Evolutionary conservation across 345 rosid species (phyloP).

Genomic region (Bruguiera gymnorhiza): DNA sequence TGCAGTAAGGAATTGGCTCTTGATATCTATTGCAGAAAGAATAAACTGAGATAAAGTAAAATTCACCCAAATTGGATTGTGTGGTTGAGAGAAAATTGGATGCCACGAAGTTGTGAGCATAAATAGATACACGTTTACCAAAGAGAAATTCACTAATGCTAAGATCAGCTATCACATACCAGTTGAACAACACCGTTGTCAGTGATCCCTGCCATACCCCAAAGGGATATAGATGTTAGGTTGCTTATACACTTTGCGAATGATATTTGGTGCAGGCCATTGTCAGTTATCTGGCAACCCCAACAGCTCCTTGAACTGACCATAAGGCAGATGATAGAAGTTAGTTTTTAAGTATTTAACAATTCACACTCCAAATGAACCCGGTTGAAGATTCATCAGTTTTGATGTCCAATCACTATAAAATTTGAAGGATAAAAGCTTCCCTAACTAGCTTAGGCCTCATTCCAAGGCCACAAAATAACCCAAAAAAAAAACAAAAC

Average conservation of each 20-base stretch:
- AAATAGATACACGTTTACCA: not conserved
- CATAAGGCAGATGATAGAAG: constrained; percentile 10
- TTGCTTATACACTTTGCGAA: constrained; percentile 63
- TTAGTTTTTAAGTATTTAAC: not conserved
- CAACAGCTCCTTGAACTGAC: constrained; percentile 80
- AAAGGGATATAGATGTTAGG: constrained; percentile 69
- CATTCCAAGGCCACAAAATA: no score
- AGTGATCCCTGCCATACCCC: constrained; percentile 90
- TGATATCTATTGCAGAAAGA: constrained; percentile 49
- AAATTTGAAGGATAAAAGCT: no score
- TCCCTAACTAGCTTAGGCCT: no score
- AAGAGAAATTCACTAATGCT: not conserved
- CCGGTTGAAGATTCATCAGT: not conserved
- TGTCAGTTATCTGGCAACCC: constrained; percentile 89
- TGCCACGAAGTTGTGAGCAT: not conserved
- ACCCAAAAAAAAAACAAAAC: no score
- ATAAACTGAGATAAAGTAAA: not conserved
- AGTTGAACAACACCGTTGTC: constrained; percentile 81
- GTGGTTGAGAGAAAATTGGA: not conserved
- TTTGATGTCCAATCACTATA: no score
- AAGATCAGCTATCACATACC: constrained; percentile 36
- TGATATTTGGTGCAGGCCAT: constrained; percentile 66
- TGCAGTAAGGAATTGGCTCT: constrained; percentile 67
- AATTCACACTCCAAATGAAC: not conserved
- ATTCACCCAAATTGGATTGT: not conserved